Evolutionary conservation across 306 rosid species (phyloP), one percentile per base, ranked within the genome.

Genomic region (Senna siamea): DNA sequence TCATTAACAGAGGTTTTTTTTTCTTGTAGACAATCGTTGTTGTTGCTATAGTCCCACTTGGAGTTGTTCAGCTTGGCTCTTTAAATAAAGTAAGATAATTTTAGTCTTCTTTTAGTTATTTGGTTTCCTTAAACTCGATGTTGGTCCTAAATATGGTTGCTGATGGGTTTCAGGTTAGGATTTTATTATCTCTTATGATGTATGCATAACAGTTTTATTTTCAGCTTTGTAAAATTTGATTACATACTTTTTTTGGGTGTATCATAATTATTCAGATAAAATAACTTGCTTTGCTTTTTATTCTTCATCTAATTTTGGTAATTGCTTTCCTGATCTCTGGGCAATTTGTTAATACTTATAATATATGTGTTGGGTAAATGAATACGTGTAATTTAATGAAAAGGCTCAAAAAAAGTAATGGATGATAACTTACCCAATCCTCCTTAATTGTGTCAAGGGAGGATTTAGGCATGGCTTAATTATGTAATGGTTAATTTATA

Each of bases 51-150:
- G 84, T 70, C 80, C 96, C 99, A 3, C 93, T 81, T 57, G 98
- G 99, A 37, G 92, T 95, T 86, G 83, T 95, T 77, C 99, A 92
- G 80, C 96, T 95, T 69, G 99, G 99, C 19, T 92, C 98, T 70
- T 79, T 83, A 41, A 85, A 86, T 78, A 92, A 86, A 76, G 99
- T 95, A 83, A 41, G 90, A 79, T 30, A 62, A 66, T 19, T 40
- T 22, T 20, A 19, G 69, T 38, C 44, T 58, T 79, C 37, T 38
- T 60, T 72, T 37, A 19, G 57, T 11, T 58, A 55, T 51, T 54
- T 78, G 47, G 63, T 58, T 68, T 77, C 71, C 57, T 72, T 50
- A 26, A 67, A 37, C 15, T 35, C 8, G 35, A 35, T 67, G 44
- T 70, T 70, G 69, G 56, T 53, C 9, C 44, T 22, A 34, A 35